Base-by-base conservation (phyloP, 192 early-diverging fungal species). In the Linnemannia exigua region DNA sequence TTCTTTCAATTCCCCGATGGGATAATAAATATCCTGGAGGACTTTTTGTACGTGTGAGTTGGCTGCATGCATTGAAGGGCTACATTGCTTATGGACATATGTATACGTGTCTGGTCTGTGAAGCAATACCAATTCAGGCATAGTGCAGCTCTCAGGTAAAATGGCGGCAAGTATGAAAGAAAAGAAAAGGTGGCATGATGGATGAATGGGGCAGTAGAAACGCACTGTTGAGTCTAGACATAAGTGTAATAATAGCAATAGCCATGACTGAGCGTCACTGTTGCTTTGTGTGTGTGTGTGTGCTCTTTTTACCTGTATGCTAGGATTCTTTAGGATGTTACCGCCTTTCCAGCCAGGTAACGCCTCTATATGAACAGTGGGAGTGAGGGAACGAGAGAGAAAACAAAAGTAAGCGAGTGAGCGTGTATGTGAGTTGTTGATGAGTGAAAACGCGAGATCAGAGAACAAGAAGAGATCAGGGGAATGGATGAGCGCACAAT, bases 281-380 rank as follows among this genome's bases (percentile, higher is more conserved):
- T n/a, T 17, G 36, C 41, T 16, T 76, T 16, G 3, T 33, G 4
- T 5, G 15, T n/a, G 16, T 37, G 1, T 44, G 61, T 66, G 17
- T 15, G 16, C 11, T 16, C 9, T 37, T 74, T 77, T 58, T 87
- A 93, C 92, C 58, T 82, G 81, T 22, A 93, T 79, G 47, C 44
- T 80, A 44, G 91, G 91, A 8, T 89, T 89, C 22, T 87, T 70
- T 20, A 93, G 71, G 33, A 92, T 86, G 35, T 63, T 79, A 12
- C 91, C 92, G 44, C 70, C 76, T 37, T 88, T 89, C 92, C 92
- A 92, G 14, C 84, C 81, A 1, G 90, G 88, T 54, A 85, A 37
- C 31, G 89, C 88, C 70, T 84, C 91, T 92, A 80, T 67, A 20
- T 25, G 14, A 25, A 14, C 14, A 76, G 14, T 19, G 17, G 28